Percentiles rank a stretch among this genome's conserved stretches.
These are phyloP conservation scores for Fusarium sp. DNA, from an alignment of 2,329 filamentous ascomycete species.

Conservation along the genomic window DNA sequence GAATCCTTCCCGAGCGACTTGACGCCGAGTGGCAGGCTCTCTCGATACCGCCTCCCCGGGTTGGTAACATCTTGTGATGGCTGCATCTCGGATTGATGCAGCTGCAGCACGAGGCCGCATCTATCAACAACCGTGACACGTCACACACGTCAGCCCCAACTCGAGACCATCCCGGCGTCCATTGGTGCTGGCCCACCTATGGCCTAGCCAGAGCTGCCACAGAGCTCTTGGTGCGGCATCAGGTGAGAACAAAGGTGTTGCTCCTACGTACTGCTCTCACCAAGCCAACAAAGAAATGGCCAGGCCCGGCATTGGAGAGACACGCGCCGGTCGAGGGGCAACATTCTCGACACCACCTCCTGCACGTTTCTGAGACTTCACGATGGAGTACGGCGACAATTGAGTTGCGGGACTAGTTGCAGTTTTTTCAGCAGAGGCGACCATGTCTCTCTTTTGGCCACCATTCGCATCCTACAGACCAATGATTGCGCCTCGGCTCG, in stretches of 20 bases:
- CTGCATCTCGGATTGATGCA: conserved; percentile 10
- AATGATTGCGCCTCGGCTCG: conserved; percentile 6
- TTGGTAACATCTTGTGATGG: conserved; percentile 4
- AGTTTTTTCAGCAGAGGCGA: conserved; percentile 18
- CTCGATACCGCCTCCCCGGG: not conserved
- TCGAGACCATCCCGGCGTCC: not conserved
- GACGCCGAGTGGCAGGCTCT: conserved; percentile 10
- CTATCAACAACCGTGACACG: conserved; percentile 28
- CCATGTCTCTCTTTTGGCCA: conserved; percentile 9
- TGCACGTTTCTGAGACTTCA: not conserved
- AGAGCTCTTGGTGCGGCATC: not conserved
- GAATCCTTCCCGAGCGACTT: conserved; percentile 4
- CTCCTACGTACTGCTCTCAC: not conserved
- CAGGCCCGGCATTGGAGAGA: not conserved
- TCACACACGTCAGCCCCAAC: conserved; percentile 33
- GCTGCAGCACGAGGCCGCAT: not conserved
- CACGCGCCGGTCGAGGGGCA: not conserved
- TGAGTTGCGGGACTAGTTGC: conserved; percentile 10
- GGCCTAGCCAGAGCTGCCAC: not conserved
- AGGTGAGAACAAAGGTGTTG: not conserved
- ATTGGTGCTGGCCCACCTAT: not conserved
- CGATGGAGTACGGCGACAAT: not conserved
- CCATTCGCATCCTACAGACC: not conserved
- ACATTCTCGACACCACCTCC: conserved; percentile 14
- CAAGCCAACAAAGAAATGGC: not conserved